A percentile compares a stretch with the other conserved stretches of the same genome.
Evolutionary conservation across 148 eudicot genomes (phyloP).

Genomic region (Fagopyrum tataricum): DNA sequence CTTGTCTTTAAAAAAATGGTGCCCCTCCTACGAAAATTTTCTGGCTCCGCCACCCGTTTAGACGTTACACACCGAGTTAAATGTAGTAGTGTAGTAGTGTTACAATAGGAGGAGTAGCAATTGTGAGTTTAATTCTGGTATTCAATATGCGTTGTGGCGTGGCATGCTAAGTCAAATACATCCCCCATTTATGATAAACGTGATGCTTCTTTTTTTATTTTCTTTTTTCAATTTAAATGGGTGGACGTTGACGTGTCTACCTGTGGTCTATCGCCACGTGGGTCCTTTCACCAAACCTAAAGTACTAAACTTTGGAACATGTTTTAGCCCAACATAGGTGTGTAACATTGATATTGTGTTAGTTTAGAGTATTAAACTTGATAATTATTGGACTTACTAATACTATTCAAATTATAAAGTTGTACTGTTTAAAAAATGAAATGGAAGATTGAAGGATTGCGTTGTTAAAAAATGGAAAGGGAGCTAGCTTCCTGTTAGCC

Average conservation of each 20-base stretch:
- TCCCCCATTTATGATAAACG: not conserved
- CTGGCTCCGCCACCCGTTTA: too few species aligned
- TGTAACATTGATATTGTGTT: too few species aligned
- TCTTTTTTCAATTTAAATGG: not conserved
- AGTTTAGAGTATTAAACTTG: too few species aligned
- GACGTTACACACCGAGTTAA: too few species aligned
- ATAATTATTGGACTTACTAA: not conserved
- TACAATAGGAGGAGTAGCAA: not conserved
- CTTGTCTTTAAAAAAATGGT: too few species aligned
- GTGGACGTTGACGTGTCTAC: conserved; percentile 6
- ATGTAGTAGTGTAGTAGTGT: not conserved
- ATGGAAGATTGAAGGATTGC: not conserved
- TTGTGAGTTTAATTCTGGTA: not conserved
- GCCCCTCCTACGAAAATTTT: too few species aligned
- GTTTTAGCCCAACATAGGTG: too few species aligned
- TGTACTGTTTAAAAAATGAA: too few species aligned
- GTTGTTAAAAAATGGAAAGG: not conserved
- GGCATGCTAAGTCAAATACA: not conserved
- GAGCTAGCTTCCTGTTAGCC: conserved; percentile 7
- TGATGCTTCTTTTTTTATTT: not conserved
- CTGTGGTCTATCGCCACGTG: not conserved
- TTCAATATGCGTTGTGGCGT: not conserved
- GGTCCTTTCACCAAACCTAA: not conserved
- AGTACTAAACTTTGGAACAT: too few species aligned
- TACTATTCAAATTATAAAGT: not conserved